A percentile compares a stretch with the other conserved stretches of the same genome.
phyloP scores from a whole-genome alignment of 148 eudicot genomes.

The Tetragonia tetragonoides region DNA sequence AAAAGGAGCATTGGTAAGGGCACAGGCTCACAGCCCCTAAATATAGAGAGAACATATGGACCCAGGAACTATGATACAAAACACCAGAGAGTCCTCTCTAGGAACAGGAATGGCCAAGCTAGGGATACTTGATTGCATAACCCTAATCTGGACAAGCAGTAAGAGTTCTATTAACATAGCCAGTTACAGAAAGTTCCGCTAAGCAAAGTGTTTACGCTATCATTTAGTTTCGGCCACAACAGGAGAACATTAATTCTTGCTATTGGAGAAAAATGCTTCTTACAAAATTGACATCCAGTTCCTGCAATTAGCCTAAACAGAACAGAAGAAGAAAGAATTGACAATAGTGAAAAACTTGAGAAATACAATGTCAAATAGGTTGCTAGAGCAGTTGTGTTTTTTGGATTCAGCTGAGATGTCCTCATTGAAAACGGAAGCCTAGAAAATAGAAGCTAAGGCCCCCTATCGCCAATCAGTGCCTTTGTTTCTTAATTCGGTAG shows the following conservation, averaged over 20 bases:
- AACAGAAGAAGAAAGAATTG: neutral
- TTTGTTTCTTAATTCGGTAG: too few relatives aligned
- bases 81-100: neutral
- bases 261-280: neutral
- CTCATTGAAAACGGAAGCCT: too few relatives aligned
- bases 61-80: neutral
- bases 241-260: neutral
- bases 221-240: neutral
- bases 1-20: too few relatives aligned
- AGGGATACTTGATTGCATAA: neutral
- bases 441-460: too few relatives aligned
- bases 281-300: neutral
- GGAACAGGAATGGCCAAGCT: neutral
- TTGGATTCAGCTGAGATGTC: too few relatives aligned
- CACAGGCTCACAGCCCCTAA: neutral
- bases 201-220: neutral
- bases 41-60: neutral
- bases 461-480: too few relatives aligned
- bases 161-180: neutral
- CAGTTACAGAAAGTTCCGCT: neutral
- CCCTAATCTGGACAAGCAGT: neutral
- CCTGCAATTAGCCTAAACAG: neutral
- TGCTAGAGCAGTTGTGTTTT: too few relatives aligned
- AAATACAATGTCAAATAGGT: neutral
- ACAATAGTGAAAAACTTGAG: neutral